A percentile compares a stretch with the other conserved stretches of the same genome.
These are phyloP conservation scores for Blastocystis sp. DNA, from an alignment of 352 stramenopile genomes.

Conservation along the genomic window DNA sequence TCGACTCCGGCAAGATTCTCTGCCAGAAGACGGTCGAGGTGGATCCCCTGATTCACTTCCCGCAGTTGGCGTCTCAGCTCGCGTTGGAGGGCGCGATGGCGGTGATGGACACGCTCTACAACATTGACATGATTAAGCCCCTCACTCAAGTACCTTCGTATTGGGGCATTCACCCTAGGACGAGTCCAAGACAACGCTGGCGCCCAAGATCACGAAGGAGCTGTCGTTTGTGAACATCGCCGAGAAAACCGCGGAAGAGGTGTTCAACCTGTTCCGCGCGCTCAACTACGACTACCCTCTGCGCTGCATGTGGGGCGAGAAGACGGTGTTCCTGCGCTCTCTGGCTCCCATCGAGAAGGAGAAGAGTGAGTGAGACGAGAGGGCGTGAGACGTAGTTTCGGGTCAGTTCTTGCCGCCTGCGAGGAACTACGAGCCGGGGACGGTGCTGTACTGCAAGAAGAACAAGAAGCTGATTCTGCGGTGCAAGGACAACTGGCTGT, in stretches of 20 bases:
- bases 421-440: constrained; percentile 11
- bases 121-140: constrained; percentile 50
- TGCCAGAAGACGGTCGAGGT: constrained; percentile 57
- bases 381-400: background rate
- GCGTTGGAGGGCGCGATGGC: constrained; percentile 34
- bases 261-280: constrained; percentile 36
- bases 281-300: constrained; percentile 66
- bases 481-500: constrained; percentile 57
- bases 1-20: constrained; percentile 62
- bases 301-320: constrained; percentile 26
- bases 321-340: constrained; percentile 35
- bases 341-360: constrained; percentile 14
- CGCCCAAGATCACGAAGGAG: constrained; percentile 60
- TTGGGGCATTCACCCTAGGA: background rate
- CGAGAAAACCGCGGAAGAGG: background rate
- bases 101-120: constrained; percentile 63
- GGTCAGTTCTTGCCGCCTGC: background rate
- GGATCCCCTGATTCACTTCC: constrained; percentile 40
- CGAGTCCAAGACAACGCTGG: constrained; percentile 14
- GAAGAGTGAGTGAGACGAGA: background rate
- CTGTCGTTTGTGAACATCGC: constrained; percentile 58
- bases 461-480: constrained; percentile 50
- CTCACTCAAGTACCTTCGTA: background rate
- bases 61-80: constrained; percentile 6
- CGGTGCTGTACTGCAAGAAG: constrained; percentile 65